Evolutionary conservation across 1,284 basidiomycete species (phyloP), one percentile per base, ranked within the genome.

Genomic region (Amylostereum areolatum): DNA sequence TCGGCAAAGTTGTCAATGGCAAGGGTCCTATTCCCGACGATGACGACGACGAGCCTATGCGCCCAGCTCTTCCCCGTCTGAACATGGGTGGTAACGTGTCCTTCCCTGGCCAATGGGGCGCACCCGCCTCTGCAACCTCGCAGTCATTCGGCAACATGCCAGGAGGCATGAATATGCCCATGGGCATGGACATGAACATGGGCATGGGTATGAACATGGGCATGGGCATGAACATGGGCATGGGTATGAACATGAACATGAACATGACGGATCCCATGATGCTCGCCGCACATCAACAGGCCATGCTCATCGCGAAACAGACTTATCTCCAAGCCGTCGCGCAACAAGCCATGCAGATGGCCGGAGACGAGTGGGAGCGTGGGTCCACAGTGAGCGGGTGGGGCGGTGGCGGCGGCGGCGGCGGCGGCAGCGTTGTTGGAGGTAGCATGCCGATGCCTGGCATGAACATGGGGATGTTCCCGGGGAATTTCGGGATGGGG

Each of bases 331-430:
- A 84, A 71, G 84, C 88, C 8, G 85, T 90, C 44, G 89, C 89
- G 4, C 89, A 89, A 62, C 88, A 91, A 57, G 89, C 89, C 9
- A 85, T 91, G 77, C 83, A 80, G 2, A 78, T 80, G 10, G 89
- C 89, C 10, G 86, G 77, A 27, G 89, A 92, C 46, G 87, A 91
- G 60, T 91, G 89, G 89, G 89, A 92, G 61, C 80, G 88, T 37
- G 77, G 80, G 8, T 89, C 86, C 46, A 78, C 68, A 6, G 63
- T 62, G 42, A 63, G 62, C 46, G 70, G 66, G 60, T 57, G 66
- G 59, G 65, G 45, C 58, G 68, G 50, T 59, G 68, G 65, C 1
- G 71, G 68, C 48, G 66, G 70, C 48, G 64, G 62, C 7, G 36
- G 50, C 27, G 62, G 66, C 1, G 59, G 61, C 3, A 64, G 66